Conservation (phyloP, 495 filamentous ascomycete genomes). For the Tetracladium marchalianum region DNA sequence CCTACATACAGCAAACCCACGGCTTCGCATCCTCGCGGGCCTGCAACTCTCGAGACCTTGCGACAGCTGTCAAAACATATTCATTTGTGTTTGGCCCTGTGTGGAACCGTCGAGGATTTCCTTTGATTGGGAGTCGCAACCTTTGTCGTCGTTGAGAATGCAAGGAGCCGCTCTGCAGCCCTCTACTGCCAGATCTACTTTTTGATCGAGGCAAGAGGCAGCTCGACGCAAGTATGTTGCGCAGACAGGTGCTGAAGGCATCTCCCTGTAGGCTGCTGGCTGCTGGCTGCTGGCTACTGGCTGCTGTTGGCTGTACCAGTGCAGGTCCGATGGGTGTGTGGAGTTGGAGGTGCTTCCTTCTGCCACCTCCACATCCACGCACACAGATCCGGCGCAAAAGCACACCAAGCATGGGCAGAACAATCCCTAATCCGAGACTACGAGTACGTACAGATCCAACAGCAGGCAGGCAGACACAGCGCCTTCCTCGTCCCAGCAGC, state of each 20-base stretch:
- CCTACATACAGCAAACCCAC: no score
- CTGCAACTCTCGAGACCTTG: no score
- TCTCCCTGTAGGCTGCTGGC: no score
- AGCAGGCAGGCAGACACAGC: slow-evolving; percentile 3
- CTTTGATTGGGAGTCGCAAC: no score
- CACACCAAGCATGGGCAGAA: slow-evolving; percentile 1
- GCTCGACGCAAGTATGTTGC: slow-evolving; percentile 17
- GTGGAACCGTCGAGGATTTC: no score
- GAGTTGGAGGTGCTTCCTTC: slow-evolving; percentile 6
- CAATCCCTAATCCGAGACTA: no score
- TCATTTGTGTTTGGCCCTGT: no score
- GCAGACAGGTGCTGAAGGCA: background rate
- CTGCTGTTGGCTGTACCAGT: slow-evolving; percentile 2
- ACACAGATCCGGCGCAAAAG: background rate
- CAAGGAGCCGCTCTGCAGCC: slow-evolving; percentile 4
- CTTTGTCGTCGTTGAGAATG: no score
- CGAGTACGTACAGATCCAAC: background rate
- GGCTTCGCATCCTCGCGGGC: no score
- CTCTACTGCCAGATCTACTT: slow-evolving; percentile 16
- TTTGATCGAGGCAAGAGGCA: slow-evolving; percentile 7
- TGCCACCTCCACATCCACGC: background rate
- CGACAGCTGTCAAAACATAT: no score
- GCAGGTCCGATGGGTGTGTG: background rate
- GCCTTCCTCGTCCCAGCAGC: slow-evolving; percentile 1
- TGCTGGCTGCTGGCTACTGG: background rate